A percentile compares a stretch with the other conserved stretches of the same genome.
These are phyloP conservation scores for Pseudoturritis turrita DNA, from an alignment of 345 rosid species.

Conservation along the genomic window DNA sequence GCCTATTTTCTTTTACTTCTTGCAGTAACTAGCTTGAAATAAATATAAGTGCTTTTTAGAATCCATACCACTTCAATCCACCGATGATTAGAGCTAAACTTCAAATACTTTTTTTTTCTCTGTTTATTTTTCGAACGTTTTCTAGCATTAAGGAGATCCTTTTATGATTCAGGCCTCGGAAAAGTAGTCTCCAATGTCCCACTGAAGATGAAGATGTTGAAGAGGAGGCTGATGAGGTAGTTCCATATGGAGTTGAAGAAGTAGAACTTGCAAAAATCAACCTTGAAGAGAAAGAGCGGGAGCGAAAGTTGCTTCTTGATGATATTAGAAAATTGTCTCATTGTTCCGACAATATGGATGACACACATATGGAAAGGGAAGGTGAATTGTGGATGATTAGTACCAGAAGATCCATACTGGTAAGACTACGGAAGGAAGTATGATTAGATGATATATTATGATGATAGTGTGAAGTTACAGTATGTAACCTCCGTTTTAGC, in stretches of 20 bases:
- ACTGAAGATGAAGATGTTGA: constrained; percentile 93
- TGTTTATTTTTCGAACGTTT: not conserved
- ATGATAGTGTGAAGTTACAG: not conserved
- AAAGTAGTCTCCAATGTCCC: constrained; percentile 80
- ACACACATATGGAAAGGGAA: constrained; percentile 35
- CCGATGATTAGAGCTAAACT: not conserved
- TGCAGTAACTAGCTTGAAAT: constrained; percentile 3
- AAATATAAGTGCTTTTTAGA: not conserved
- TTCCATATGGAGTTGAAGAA: constrained; percentile 96
- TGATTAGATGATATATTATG: not conserved
- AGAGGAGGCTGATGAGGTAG: constrained; percentile 97
- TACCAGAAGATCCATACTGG: constrained; percentile 41
- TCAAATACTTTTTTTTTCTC: not conserved
- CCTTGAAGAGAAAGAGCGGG: constrained; percentile 79
- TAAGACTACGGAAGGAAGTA: constrained; percentile 28
- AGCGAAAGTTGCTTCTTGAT: constrained; percentile 62
- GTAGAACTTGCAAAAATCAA: constrained; percentile 88
- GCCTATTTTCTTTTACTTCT: not conserved
- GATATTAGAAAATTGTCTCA: constrained; percentile 77
- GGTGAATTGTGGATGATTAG: constrained; percentile 44
- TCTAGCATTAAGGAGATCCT: not conserved
- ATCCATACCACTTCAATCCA: not conserved
- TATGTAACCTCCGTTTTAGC: not conserved
- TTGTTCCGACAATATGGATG: constrained; percentile 49
- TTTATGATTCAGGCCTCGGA: constrained; percentile 72